Percentiles rank a stretch among this genome's conserved stretches.
phyloP scores from a whole-genome alignment of 805 yeast genomes.

The Blastobotrys attinorum region DNA sequence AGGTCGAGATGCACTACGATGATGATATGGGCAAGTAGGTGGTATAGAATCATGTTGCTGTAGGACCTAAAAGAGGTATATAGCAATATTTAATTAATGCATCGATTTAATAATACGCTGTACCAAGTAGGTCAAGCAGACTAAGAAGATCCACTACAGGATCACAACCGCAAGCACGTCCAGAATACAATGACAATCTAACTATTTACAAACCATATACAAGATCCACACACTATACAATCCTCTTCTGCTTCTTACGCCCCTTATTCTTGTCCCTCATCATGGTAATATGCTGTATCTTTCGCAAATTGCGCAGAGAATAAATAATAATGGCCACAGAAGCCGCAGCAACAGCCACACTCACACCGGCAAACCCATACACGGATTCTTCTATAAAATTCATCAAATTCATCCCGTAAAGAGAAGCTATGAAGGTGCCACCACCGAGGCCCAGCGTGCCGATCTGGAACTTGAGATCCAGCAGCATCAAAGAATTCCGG shows the following conservation, averaged over 20 bases:
- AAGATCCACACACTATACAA: neutral
- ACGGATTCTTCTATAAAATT: conserved; percentile 82
- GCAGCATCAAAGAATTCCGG: conserved; percentile 83
- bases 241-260: neutral
- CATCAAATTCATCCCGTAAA: conserved; percentile 93
- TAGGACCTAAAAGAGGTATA: no score
- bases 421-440: conserved; percentile 71
- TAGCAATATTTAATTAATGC: no score
- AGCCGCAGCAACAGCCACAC: conserved; percentile 38
- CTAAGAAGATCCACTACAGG: no score
- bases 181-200: no score
- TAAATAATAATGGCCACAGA: conserved; percentile 40
- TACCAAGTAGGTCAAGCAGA: no score
- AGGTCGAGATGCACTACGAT: neutral
- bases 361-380: conserved; percentile 55
- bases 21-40: neutral
- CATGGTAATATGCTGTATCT: conserved; percentile 69
- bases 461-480: conserved; percentile 76
- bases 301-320: conserved; percentile 51
- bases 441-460: conserved; percentile 78
- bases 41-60: no score
- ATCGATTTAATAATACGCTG: no score
- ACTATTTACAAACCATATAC: no score
- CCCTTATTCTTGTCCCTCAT: conserved; percentile 10
- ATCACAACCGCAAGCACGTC: no score